Evolutionary conservation across 495 filamentous ascomycete genomes (phyloP), one percentile per base, ranked within the genome.

Genomic region (Halenospora varia): DNA sequence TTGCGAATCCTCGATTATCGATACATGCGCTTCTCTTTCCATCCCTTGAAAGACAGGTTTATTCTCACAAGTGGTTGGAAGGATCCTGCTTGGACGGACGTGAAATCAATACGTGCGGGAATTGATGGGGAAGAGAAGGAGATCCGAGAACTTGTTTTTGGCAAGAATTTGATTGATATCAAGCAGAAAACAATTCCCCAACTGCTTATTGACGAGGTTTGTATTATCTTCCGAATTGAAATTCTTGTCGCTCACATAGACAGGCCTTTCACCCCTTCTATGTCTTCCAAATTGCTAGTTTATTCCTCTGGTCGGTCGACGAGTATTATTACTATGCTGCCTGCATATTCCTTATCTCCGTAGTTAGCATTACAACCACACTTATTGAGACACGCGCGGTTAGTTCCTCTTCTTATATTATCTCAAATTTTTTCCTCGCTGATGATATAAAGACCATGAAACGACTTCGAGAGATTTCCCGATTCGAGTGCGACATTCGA

Each of bases 231-330:
- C 51, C 62, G 48, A 35, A 19, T 26, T 64, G 53, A 51, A 42
- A 19, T 9, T 15, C 13, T 61, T 13, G 24, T 9, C 39, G 25
- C 64, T 59, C 20, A 63, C 39, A 19, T 17, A 18, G n/a, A 2
- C 23, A 94, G 87, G 90, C 88, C 2, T 90, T 99, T 68, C 94
- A 97, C 66, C 95, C 95, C 2, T 97, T 99, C 73, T 99, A 97
- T 66, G 86, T 97, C 35, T 99, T 99, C 71, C 95, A 99, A 68
- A 85, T 99, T 64, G 92, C 90, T 26, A 97, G 95, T 75, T 75
- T 99, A 54, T 69, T 94, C 47, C 85, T 99, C 3, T 99, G 95
- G 95, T 96, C 92, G 15, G 59, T 96, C 25, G 95, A 99, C 65
- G 75, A 92, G 62, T 99, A 99, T 65, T 97, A 96, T 63, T 97